phyloP scores from a whole-genome alignment of 1,284 basidiomycete genomes.

The Ceratobasidium theobromae region DNA sequence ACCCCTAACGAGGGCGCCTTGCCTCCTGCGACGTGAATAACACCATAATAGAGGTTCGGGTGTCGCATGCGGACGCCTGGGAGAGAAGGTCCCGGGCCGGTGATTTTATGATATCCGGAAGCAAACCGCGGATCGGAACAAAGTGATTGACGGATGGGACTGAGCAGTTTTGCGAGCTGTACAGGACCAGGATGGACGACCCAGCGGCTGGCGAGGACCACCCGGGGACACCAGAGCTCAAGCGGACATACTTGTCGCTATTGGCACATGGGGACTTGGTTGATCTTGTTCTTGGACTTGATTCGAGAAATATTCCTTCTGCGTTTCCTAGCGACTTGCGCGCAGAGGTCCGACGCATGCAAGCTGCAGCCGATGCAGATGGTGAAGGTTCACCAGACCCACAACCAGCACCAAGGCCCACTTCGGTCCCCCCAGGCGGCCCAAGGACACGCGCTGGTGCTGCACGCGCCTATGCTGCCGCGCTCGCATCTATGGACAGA shows the following conservation, averaged over 20 bases:
- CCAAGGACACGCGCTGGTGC: slow-evolving; percentile 34
- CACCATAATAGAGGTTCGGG: slow-evolving; percentile 32
- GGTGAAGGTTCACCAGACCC: slow-evolving; percentile 38
- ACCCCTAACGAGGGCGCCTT: slow-evolving; percentile 25
- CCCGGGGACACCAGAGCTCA: slow-evolving; percentile 45
- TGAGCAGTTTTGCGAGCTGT: slow-evolving; percentile 19
- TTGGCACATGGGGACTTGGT: slow-evolving; percentile 67
- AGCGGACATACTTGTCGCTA: slow-evolving; percentile 65
- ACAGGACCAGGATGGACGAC: slow-evolving; percentile 27
- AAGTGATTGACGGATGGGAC: neutral
- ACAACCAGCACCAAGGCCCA: slow-evolving; percentile 33
- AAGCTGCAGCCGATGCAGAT: slow-evolving; percentile 39
- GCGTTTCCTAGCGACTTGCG: slow-evolving; percentile 69
- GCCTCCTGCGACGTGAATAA: slow-evolving; percentile 32
- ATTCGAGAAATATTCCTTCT: slow-evolving; percentile 61
- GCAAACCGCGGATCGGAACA: slow-evolving; percentile 1
- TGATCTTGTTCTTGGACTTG: slow-evolving; percentile 71
- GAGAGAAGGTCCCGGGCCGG: neutral
- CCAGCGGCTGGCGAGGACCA: slow-evolving; percentile 1
- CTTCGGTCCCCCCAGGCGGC: slow-evolving; percentile 8
- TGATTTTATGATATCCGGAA: neutral
- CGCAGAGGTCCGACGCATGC: slow-evolving; percentile 3
- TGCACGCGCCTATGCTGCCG: slow-evolving; percentile 31
- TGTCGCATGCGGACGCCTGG: slow-evolving; percentile 32
- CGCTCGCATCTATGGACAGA: slow-evolving; percentile 35